These are phyloP conservation scores for Thraustochytrium sp. DNA, from an alignment of 352 stramenopile genomes.

Conservation along the genomic window DNA sequence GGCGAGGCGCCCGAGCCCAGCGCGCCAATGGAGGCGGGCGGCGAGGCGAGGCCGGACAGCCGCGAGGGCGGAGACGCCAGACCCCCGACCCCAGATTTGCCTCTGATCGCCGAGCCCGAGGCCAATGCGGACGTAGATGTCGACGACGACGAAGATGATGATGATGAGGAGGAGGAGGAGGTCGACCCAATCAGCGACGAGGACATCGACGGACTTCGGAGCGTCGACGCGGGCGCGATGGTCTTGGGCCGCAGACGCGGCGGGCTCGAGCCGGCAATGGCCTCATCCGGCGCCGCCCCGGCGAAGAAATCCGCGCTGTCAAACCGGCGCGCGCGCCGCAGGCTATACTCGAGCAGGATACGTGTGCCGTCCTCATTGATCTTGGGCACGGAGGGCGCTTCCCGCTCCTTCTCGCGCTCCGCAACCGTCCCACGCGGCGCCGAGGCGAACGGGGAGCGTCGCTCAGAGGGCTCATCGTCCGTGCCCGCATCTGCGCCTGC, in stretches of 20 bases:
- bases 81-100: not conserved
- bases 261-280: not conserved
- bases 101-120: not conserved
- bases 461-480: not conserved
- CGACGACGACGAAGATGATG: not conserved
- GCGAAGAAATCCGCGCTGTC: constrained; percentile 9
- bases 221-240: not conserved
- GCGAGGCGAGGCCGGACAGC: too few species aligned
- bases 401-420: not conserved
- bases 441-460: not conserved
- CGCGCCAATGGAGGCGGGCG: too few species aligned
- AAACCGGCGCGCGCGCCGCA: not conserved
- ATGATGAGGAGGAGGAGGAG: not conserved
- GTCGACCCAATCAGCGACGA: too few species aligned
- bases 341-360: not conserved
- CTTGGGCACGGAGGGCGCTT: not conserved
- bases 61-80: not conserved
- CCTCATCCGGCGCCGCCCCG: not conserved
- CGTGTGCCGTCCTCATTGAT: not conserved
- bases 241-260: not conserved
- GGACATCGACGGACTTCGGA: too few species aligned
- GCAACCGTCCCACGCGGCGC: not conserved
- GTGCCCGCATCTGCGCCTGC: not conserved
- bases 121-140: too few species aligned
- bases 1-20: too few species aligned